Conservation (phyloP, 1,284 basidiomycete genomes). For the Pascua guehoae region DNA sequence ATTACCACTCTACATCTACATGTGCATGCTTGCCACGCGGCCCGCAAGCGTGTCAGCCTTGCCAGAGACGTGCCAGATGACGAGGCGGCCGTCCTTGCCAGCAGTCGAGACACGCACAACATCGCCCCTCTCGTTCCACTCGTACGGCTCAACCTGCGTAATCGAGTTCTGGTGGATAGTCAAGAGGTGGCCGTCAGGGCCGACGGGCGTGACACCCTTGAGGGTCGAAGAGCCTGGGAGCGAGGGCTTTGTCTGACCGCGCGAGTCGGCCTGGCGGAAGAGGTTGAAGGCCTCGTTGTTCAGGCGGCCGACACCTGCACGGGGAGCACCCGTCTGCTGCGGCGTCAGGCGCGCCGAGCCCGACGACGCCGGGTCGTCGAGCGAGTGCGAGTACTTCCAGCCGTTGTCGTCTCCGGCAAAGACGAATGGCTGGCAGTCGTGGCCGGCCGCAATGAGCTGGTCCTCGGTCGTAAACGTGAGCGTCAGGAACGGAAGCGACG, state of each 20-base stretch:
- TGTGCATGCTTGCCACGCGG: constrained; percentile 27
- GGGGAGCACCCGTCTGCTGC: constrained; percentile 37
- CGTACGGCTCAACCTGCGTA: constrained; percentile 79
- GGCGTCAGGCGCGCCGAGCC: constrained; percentile 40
- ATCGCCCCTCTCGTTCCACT: constrained; percentile 57
- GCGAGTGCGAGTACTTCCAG: constrained; percentile 72
- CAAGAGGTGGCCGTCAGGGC: constrained; percentile 60
- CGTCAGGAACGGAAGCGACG: constrained; percentile 74
- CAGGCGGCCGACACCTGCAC: constrained; percentile 64
- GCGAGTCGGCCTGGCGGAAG: constrained; percentile 87
- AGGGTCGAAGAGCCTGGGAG: constrained; percentile 29
- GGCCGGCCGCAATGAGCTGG: constrained; percentile 82
- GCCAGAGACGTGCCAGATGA: constrained; percentile 71
- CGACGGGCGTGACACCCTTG: constrained; percentile 34
- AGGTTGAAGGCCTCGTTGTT: constrained; percentile 94
- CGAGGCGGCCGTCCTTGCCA: constrained; percentile 92
- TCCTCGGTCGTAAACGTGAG: constrained; percentile 81
- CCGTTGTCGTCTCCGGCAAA: constrained; percentile 68
- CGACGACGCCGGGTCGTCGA: constrained; percentile 63
- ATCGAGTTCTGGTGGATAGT: constrained; percentile 99
- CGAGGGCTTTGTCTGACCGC: constrained; percentile 61
- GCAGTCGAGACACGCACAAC: constrained; percentile 80
- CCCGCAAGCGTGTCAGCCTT: constrained; percentile 27
- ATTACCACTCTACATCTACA: constrained; percentile 14
- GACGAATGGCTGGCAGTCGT: constrained; percentile 93